A percentile compares a stretch with the other conserved stretches of the same genome.
These are phyloP conservation scores for Nyctanthes arbortristis DNA, from an alignment of 257 asterid species.

Conservation along the genomic window DNA sequence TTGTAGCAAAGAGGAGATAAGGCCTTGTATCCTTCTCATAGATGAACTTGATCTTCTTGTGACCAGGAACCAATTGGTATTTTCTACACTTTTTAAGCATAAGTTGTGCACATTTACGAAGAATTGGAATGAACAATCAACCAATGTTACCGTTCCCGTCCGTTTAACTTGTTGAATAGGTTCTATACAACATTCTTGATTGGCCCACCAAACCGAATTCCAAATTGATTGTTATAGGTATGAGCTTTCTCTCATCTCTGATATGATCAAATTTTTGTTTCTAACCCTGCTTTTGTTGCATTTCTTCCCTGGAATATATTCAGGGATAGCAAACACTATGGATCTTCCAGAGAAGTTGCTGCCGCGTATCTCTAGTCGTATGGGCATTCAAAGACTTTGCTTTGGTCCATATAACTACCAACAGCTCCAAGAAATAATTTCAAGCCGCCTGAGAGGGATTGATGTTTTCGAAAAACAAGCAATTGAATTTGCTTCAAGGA, in stretches of 20 bases:
- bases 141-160: neutral
- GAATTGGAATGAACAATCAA: conserved; percentile 14
- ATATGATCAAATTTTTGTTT: conserved; percentile 6
- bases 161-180: conserved; percentile 45
- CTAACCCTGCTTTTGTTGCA: conserved; percentile 15
- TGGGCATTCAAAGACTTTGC: conserved; percentile 99
- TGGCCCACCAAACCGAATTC: conserved; percentile 97
- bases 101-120: conserved; percentile 2
- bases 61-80: conserved; percentile 90
- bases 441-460: conserved; percentile 81
- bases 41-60: conserved; percentile 95
- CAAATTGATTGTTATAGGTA: conserved; percentile 86
- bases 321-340: conserved; percentile 99
- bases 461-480: conserved; percentile 86
- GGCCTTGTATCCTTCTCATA: conserved; percentile 91
- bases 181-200: conserved; percentile 91
- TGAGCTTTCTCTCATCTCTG: conserved; percentile 12
- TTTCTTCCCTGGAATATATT: conserved; percentile 18
- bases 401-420: conserved; percentile 88
- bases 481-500: conserved; percentile 93
- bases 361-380: conserved; percentile 96
- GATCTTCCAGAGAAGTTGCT: conserved; percentile 99
- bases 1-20: conserved; percentile 45
- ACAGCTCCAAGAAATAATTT: conserved; percentile 92
- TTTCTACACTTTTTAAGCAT: conserved; percentile 22